Evolutionary conservation across 2,329 filamentous ascomycete genomes (phyloP).

Genomic region (Ploettnerulaceae sp.): DNA sequence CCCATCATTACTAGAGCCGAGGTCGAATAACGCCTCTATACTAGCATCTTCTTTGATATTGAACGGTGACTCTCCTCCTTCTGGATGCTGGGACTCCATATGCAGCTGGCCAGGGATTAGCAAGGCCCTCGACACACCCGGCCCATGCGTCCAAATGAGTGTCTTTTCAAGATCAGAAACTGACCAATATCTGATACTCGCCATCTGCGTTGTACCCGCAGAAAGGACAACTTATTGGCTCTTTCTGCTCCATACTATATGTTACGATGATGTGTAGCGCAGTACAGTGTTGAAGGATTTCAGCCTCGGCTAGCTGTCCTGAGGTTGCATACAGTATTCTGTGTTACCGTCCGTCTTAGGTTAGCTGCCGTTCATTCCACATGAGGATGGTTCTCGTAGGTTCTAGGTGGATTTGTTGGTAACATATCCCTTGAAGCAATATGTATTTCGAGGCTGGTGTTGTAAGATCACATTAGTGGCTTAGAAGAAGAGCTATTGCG

Average conservation of each 20-base stretch:
- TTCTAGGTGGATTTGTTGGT: neutral
- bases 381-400: neutral
- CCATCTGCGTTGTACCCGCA: conserved; percentile 35
- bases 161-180: conserved; percentile 13
- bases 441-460: neutral
- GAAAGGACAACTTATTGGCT: conserved; percentile 36
- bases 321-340: no score
- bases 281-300: neutral
- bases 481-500: conserved; percentile 10
- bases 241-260: conserved; percentile 19
- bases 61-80: conserved; percentile 32
- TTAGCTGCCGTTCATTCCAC: neutral
- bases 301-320: conserved; percentile 7
- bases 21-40: conserved; percentile 17
- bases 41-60: conserved; percentile 29
- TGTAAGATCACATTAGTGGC: conserved; percentile 8
- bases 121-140: neutral
- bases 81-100: conserved; percentile 32
- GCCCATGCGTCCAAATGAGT: no score
- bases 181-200: conserved; percentile 39
- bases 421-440: no score
- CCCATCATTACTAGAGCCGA: conserved; percentile 26
- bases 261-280: neutral
- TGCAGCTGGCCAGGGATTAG: conserved; percentile 1
- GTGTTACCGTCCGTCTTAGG: neutral